Conservation (phyloP, 75 land plant species). For the Cunninghamia lanceolata region DNA sequence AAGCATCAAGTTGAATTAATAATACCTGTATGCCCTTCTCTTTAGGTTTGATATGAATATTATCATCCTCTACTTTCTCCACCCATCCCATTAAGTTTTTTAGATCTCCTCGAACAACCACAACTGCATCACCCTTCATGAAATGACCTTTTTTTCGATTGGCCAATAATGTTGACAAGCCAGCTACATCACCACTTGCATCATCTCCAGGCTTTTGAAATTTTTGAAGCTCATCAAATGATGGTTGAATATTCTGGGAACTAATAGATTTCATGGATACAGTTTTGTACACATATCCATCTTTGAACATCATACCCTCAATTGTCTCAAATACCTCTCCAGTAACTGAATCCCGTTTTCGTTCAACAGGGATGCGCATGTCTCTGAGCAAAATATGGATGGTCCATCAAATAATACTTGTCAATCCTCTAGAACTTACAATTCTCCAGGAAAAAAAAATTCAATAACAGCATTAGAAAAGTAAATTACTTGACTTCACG, state of each 20-base stretch:
- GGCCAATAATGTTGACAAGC: conserved; percentile 68
- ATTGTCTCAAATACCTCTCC: conserved; percentile 77
- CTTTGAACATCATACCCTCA: conserved; percentile 73
- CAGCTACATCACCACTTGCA: conserved; percentile 55
- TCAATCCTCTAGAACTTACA: neutral
- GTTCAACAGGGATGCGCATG: conserved; percentile 75
- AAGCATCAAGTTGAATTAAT: neutral
- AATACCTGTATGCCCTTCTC: conserved; percentile 63
- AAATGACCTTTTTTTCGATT: conserved; percentile 90
- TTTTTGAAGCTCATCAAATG: conserved; percentile 92
- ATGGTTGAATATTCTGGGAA: conserved; percentile 62
- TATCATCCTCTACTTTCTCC: conserved; percentile 95
- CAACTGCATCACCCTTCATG: conserved; percentile 96
- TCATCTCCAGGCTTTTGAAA: conserved; percentile 80
- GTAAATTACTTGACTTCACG: conserved; percentile 68
- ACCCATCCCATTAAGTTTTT: conserved; percentile 87
- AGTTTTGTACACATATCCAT: conserved; percentile 84
- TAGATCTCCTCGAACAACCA: conserved; percentile 88
- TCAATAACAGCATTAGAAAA: neutral
- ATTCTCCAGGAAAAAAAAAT: neutral
- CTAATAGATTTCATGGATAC: conserved; percentile 81
- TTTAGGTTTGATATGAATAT: conserved; percentile 75
- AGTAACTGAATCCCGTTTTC: conserved; percentile 57
- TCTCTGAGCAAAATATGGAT: conserved; percentile 47
- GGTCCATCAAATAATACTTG: neutral